phyloP scores from a whole-genome alignment of 768 basidiomycete species.

The Trametes gibbosa region DNA sequence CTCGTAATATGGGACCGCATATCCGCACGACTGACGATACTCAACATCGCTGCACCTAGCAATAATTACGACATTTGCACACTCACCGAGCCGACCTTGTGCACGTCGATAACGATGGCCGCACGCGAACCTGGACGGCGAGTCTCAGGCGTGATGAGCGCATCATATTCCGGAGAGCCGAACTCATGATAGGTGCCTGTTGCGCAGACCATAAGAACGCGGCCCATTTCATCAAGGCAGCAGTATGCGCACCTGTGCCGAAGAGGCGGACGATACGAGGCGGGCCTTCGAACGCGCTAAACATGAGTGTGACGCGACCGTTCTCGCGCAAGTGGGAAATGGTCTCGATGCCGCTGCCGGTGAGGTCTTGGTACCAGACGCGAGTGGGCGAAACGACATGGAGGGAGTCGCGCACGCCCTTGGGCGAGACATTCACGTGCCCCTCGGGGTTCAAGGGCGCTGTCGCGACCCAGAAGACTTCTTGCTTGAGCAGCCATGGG shows the following conservation, averaged over 20 bases:
- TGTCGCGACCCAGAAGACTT: conserved; percentile 71
- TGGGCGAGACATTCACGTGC: conserved; percentile 68
- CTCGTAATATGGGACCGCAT: conserved; percentile 56
- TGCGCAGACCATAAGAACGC: too few species aligned
- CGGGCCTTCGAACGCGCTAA: conserved; percentile 58
- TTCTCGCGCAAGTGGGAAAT: conserved; percentile 64
- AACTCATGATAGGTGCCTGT: conserved; percentile 60
- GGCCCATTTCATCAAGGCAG: too few species aligned
- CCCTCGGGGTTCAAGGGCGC: conserved; percentile 56
- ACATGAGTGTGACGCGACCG: conserved; percentile 58
- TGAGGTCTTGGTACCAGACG: conserved; percentile 76
- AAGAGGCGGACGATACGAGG: conserved; percentile 59
- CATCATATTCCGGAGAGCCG: conserved; percentile 59
- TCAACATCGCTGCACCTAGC: background rate
- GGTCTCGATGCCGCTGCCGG: conserved; percentile 65
- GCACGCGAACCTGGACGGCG: conserved; percentile 59
- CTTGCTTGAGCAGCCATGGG: conserved; percentile 58
- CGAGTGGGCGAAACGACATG: conserved; percentile 50
- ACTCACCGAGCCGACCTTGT: conserved; percentile 52
- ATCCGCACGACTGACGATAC: conserved; percentile 60
- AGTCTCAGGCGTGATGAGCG: conserved; percentile 42
- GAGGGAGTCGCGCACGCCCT: conserved; percentile 59
- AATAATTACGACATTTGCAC: background rate
- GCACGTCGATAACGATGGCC: conserved; percentile 57
- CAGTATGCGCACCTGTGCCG: conserved; percentile 45